Evolutionary conservation across 208 protist species (phyloP), one percentile per base, ranked within the genome.

Genomic region (Leishmania turanica): DNA sequence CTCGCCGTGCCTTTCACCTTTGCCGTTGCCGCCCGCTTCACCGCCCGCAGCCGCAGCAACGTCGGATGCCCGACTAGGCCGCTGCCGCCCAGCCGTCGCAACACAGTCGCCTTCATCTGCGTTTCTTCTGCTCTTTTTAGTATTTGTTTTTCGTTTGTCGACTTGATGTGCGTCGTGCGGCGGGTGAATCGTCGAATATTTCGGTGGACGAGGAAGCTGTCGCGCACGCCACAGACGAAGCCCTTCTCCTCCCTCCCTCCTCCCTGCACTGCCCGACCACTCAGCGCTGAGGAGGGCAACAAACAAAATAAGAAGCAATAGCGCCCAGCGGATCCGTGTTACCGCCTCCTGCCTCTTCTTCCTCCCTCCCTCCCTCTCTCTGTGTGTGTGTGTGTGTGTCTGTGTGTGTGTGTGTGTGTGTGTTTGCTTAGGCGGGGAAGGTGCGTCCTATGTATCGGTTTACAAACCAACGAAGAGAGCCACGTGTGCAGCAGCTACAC

Each of bases 381-480:
- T 54, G 40, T 78, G 58, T 47, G 53, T 15, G 47, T 45, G 31
- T n/a, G 71, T 45, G 71, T 45, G 40, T 78, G 58, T 47, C 37
- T 15, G 47, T 45, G 31, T n/a, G 71, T 45, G 71, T 54, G 40
- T 78, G 58, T 47, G 53, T 15, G 47, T 45, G 31, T n/a, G 71
- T 45, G 71, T 45, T 51, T 47, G 62, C 9, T 7, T 40, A 34
- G 19, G n/a, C 9, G 0, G 24, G 47, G 56, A 40, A 11, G 40
- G 19, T 24, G 37, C 42, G 34, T n/a, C 78, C 89, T 89, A 80
- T 87, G 85, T 31, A 82, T 85, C 87, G 82, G 81, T 91, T 91
- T 68, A 87, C 62, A 83, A 91, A 91, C 82, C 87, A 83, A 70
- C 83, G 82, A 87, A 89, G 82, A 66, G 78, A 47, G 53, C 37